Evolutionary conservation across 352 stramenopile genomes (phyloP), one percentile per base, ranked within the genome.

Genomic region (Globisporangium viniferum): DNA sequence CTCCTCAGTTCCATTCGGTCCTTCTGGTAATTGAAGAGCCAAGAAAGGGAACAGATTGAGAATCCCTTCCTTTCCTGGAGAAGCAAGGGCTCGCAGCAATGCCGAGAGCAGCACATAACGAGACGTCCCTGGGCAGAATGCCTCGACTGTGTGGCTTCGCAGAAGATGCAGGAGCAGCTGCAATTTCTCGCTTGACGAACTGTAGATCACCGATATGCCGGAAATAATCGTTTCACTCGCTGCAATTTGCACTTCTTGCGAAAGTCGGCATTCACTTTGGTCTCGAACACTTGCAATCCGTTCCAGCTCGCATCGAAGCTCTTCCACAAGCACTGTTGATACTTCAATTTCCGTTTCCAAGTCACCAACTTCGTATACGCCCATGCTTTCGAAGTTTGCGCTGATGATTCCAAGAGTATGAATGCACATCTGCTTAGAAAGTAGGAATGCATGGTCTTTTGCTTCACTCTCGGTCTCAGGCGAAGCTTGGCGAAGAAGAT

Each of bases 121-220:
- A 7, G 85, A 76, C 36, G 82, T 84, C 1, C 68, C 44, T 9
- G 27, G 41, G 12, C 69, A 41, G 58, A 89, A 86, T 3, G 67
- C 57, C 5, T 39, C 44, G 0, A 73, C 31, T 14, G 75, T 71
- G 36, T 94, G 77, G 14, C 74, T 64, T 7, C 73, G 77, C 48
- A 96, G 68, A 56, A 96, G 69, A 20, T 77, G 69, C 20, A 94
- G 74, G 10, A 95, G 70, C n/a, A 96, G 65, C 29, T 84, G 66
- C 14, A 93, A 58, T 62, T 90, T 91, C 20, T 94, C 78, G n/a
- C 64, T 68, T 15, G 87, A 68, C 10, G 80, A 77, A 14, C 69
- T 75, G 65, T 96, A 96, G 4, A 96, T 41, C 10, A 89, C 74
- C 14, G 77, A 79, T 27, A 93, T 69, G 1, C 87, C 86, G 35